Base-by-base conservation (phyloP, 2,329 filamentous ascomycete genomes). In the Talaromyces sp. region DNA sequence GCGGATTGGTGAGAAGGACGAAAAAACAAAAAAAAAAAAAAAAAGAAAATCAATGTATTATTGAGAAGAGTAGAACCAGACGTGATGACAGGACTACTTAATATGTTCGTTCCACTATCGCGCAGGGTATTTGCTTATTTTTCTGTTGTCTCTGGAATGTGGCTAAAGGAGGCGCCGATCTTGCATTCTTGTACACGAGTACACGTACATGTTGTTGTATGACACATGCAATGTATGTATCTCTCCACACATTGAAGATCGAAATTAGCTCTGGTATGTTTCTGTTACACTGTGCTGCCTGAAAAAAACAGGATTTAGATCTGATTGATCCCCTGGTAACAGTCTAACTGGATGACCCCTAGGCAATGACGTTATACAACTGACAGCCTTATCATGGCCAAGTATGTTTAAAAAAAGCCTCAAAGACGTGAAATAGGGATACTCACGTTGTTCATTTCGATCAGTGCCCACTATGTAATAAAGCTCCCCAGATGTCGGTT, bases 111-210 rank as follows among this genome's bases (percentile, higher is more conserved):
- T 23, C 23, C 23, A 23, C 23, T 23, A 23, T 23, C 23, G 23
- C 23, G 23, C 2, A 23, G 23, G 23, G 23, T 5, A 6, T 40
- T 40, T n/a, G 14, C 36, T n/a, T 40, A n/a, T 40, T 40, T 40
- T 18, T 12, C n/a, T 31, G 2, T 52, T 53, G 9, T 31, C n/a
- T 28, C 28, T 54, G 16, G 27, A 54, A 54, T n/a, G 31, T 31
- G 54, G 5, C 30, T n/a, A 9, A 44, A 9, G 31, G 33, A 27
- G 33, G 30, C 27, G 18, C 34, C 36, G 8, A 60, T 50, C 51
- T 60, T 42, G 10, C 58, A 60, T 60, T 60, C 58, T 30, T 60
- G 14, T 47, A 34, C 30, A 50, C 5, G 36, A 56, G 14, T 47
- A 34, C 30, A 50, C 5, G 36, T 40, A n/a, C 36, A 40, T 40